Evolutionary conservation across 2,329 filamentous ascomycete species (phyloP).

Genomic region (Fusarium subtropicale): DNA sequence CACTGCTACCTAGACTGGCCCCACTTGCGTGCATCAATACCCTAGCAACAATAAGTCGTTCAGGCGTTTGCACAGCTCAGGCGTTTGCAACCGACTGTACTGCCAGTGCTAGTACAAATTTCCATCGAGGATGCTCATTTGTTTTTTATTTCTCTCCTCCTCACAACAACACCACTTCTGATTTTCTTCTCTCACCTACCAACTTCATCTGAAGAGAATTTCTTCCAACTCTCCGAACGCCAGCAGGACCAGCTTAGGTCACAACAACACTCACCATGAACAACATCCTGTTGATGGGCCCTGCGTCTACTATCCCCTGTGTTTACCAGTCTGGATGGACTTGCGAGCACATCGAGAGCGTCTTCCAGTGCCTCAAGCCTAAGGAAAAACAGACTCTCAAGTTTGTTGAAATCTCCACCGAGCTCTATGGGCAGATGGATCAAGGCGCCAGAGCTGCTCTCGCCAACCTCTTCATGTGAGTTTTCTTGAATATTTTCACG

Average conservation of each 20-base stretch:
- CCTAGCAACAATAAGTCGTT: constrained; percentile 13
- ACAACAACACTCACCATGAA: constrained; percentile 9
- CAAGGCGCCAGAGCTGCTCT: constrained; percentile 36
- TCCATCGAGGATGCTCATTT: not conserved
- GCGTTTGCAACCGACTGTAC: not conserved
- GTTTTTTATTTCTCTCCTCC: not conserved
- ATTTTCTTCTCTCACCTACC: not conserved
- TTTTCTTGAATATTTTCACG: not conserved
- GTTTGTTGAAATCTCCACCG: constrained; percentile 33
- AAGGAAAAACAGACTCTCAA: constrained; percentile 20
- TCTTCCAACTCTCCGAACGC: not conserved
- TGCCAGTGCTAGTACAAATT: constrained; percentile 22
- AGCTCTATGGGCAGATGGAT: constrained; percentile 38
- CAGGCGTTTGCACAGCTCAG: not conserved
- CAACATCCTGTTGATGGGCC: not conserved
- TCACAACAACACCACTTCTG: not conserved
- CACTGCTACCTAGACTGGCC: not conserved
- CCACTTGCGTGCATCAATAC: constrained; percentile 15
- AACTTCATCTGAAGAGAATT: not conserved
- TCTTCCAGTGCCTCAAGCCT: constrained; percentile 34
- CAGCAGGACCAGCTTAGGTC: constrained; percentile 1
- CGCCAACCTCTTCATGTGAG: constrained; percentile 45
- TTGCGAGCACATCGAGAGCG: constrained; percentile 15
- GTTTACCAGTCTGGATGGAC: constrained; percentile 6
- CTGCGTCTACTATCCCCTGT: not conserved